A percentile compares a stretch with the other conserved stretches of the same genome.
These are phyloP conservation scores for Domatiomyces globalis DNA, from an alignment of 2,329 filamentous ascomycete genomes.

Conservation along the genomic window DNA sequence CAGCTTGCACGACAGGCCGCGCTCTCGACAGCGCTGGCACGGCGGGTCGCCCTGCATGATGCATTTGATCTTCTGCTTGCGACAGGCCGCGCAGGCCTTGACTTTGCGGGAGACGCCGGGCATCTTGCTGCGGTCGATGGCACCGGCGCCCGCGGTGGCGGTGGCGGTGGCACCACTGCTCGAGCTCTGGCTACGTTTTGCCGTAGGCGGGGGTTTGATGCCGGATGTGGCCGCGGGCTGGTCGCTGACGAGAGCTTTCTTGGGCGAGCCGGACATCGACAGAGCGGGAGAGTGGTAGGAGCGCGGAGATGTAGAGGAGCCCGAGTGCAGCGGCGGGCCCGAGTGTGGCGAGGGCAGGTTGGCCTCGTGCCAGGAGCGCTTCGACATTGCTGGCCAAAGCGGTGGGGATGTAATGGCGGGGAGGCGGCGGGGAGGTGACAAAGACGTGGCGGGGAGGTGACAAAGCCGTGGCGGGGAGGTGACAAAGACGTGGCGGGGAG, in stretches of 20 bases:
- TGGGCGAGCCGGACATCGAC: constrained; percentile 9
- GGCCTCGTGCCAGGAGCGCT: constrained; percentile 19
- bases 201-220: constrained; percentile 7
- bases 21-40: constrained; percentile 37
- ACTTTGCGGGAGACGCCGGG: constrained; percentile 30
- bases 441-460: no score
- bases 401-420: no score
- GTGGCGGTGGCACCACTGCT: not conserved
- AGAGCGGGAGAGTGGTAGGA: constrained; percentile 10
- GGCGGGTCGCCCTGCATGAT: constrained; percentile 37
- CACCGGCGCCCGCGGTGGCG: not conserved
- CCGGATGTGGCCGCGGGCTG: constrained; percentile 3
- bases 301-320: constrained; percentile 9
- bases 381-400: constrained; percentile 14
- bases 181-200: constrained; percentile 11
- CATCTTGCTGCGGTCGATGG: constrained; percentile 5
- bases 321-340: constrained; percentile 3
- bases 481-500: no score
- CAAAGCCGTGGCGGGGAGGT: no score
- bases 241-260: constrained; percentile 14
- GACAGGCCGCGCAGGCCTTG: constrained; percentile 39
- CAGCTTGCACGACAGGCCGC: constrained; percentile 36
- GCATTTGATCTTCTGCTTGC: constrained; percentile 41
- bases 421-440: no score
- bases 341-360: constrained; percentile 16